Evolutionary conservation across 2,329 filamentous ascomycete genomes (phyloP).

Genomic region (Neopestalotiopsis sp.): DNA sequence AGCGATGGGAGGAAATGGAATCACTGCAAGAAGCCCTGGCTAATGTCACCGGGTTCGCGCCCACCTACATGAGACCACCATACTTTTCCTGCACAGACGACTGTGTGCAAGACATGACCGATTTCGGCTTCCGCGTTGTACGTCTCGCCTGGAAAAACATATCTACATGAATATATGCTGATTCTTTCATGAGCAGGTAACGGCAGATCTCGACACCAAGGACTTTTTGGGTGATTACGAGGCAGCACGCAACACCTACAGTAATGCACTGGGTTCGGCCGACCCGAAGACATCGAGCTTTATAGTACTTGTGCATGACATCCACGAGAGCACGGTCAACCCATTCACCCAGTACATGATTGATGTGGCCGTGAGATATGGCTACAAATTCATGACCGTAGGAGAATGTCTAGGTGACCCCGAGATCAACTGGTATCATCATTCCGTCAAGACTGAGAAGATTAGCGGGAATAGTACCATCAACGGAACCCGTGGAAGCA

Average conservation of each 20-base stretch:
- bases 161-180: background rate
- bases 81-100: conserved; percentile 16
- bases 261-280: background rate
- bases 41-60: conserved; percentile 48
- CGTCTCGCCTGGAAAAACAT: background rate
- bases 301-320: conserved; percentile 33
- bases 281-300: conserved; percentile 25
- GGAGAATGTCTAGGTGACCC: conserved; percentile 30
- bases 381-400: conserved; percentile 28
- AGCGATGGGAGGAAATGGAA: conserved; percentile 45
- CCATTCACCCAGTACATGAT: conserved; percentile 27
- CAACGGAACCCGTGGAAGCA: background rate
- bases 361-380: conserved; percentile 18
- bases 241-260: conserved; percentile 12
- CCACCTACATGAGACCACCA: conserved; percentile 42
- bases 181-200: conserved; percentile 4
- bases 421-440: conserved; percentile 27
- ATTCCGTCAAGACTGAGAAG: conserved; percentile 20
- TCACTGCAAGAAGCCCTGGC: conserved; percentile 51
- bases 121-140: conserved; percentile 18
- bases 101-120: conserved; percentile 14
- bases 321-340: conserved; percentile 25
- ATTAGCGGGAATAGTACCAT: background rate
- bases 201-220: conserved; percentile 19
- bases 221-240: conserved; percentile 27